Evolutionary conservation across 257 asterid species (phyloP), one percentile per base, ranked within the genome.

Genomic region (Penstemon barbatus): DNA sequence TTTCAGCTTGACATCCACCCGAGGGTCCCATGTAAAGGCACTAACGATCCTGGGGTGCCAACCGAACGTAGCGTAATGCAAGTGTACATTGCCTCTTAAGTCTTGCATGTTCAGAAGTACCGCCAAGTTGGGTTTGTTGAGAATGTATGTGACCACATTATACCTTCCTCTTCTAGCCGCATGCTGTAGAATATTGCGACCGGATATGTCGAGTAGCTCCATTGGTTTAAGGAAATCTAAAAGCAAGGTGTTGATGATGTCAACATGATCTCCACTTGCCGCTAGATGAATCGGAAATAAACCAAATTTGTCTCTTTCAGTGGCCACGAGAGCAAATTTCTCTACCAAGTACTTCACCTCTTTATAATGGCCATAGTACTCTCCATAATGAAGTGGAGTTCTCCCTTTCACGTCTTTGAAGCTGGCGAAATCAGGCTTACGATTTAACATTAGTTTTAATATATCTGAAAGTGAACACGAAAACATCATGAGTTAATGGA

Each of bases 151-250:
- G 7, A 78, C 63, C n/a, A 76, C 65, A 11, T 63, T 75, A 13
- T 10, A 41, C 61, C 69, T 78, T 59, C 82, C 80, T 12, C 43
- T 66, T 40, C 6, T 42, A 11, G 84, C 84, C 9, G 86, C 86
- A 54, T 75, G 18, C 62, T 81, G 83, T 42, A 78, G 51, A 33
- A 81, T 62, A 60, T 75, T 81, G 44, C 63, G 63, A 5, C 71
- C 66, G 11, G 44, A 5, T 2, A 6, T 36, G 61, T 70, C 72
- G 7, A 78, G 74, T 2, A 78, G 54, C 64, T 81, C 80, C 52
- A 18, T 50, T 33, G 81, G 68, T 56, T 70, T 74, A 8, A 83
- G 81, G 66, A 45, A 56, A 48, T 54, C 19, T n/a, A 51, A 42
- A 15, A 81, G 70, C 75, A 81, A 44, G 61, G 68, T 42, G 5